phyloP scores from a whole-genome alignment of 192 early-diverging fungal genomes.

The Glomus cerebriforme region DNA sequence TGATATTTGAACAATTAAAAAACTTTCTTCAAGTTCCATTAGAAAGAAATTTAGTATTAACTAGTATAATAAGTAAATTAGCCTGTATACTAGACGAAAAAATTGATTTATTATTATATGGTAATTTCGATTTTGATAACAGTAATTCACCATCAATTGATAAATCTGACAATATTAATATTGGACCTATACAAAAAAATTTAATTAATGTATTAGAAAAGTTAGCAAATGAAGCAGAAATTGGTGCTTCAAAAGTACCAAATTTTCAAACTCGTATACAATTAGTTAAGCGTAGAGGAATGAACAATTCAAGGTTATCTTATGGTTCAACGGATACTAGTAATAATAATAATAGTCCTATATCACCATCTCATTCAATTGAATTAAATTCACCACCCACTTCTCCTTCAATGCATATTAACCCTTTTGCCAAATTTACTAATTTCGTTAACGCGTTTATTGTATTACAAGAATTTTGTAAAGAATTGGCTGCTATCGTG shows the following conservation, averaged over 20 bases:
- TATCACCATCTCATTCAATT: neutral
- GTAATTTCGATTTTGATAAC: neutral
- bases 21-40: neutral
- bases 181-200: neutral
- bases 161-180: too few relatives aligned
- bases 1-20: neutral
- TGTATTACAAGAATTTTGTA: neutral
- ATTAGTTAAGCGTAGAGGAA: neutral
- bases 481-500: neutral
- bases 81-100: neutral
- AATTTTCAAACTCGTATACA: neutral
- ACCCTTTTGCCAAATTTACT: neutral
- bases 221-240: neutral
- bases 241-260: neutral
- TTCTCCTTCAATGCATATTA: neutral
- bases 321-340: neutral
- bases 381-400: neutral
- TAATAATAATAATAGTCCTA: neutral
- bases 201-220: neutral
- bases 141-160: neutral
- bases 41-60: neutral
- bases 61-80: neutral
- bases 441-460: neutral
- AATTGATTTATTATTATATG: neutral
- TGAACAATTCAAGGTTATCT: neutral